Evolutionary conservation across 192 early-diverging fungal genomes (phyloP).

Genomic region (Coemansia sp.): DNA sequence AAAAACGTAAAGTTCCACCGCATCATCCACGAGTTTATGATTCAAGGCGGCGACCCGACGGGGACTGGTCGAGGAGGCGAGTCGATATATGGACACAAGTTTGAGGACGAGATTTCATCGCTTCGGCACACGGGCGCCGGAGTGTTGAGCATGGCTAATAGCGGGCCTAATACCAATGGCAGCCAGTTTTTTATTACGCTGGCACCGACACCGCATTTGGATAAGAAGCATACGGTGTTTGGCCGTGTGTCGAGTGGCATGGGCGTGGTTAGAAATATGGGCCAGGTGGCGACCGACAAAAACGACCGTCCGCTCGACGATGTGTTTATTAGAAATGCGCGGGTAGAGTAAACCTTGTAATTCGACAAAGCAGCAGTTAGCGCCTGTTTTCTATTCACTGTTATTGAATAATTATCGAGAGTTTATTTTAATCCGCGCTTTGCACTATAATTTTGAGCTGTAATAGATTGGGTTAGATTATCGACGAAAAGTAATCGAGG

Average conservation of each 20-base stretch:
- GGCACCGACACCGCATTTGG: conserved; percentile 68
- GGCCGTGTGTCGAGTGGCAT: conserved; percentile 81
- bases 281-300: conserved; percentile 64
- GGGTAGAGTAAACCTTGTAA: neutral
- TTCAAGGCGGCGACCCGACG: conserved; percentile 97
- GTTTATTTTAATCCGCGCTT: no score
- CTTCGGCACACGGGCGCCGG: conserved; percentile 83
- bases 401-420: no score
- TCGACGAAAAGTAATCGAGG: neutral
- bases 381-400: no score
- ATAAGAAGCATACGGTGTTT: conserved; percentile 92
- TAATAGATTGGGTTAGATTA: neutral
- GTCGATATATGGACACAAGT: conserved; percentile 65
- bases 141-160: conserved; percentile 94
- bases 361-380: neutral
- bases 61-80: conserved; percentile 90
- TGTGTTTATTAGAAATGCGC: conserved; percentile 17
- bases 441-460: no score
- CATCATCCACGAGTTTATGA: conserved; percentile 88
- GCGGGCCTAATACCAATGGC: conserved; percentile 86
- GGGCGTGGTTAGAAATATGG: conserved; percentile 75
- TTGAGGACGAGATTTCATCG: conserved; percentile 69
- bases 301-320: conserved; percentile 59
- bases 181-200: conserved; percentile 77
- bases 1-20: conserved; percentile 79